Conservation (phyloP, 495 filamentous ascomycete genomes). For the Tuber calosporum region DNA sequence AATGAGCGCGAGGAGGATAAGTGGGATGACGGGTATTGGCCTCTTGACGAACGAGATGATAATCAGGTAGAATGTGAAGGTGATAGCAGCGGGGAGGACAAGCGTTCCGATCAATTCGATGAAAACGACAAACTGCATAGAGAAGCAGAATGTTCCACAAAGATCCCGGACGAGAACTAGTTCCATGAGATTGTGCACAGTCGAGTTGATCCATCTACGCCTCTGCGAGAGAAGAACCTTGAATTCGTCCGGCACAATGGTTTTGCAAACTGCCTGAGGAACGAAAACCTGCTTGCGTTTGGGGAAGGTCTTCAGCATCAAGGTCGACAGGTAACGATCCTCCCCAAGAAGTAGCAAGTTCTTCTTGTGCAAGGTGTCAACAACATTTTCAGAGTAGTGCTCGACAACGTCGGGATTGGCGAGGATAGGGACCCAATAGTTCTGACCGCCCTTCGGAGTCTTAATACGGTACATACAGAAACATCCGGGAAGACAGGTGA, state of each 20-base stretch:
- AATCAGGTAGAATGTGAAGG: constrained; percentile 94
- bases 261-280: constrained; percentile 97
- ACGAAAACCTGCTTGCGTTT: constrained; percentile 99
- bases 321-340: constrained; percentile 91
- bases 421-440: constrained; percentile 98
- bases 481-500: constrained; percentile 96
- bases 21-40: constrained; percentile 84
- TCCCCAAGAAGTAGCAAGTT: constrained; percentile 91
- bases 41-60: constrained; percentile 75
- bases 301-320: constrained; percentile 98
- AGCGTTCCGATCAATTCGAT: constrained; percentile 92
- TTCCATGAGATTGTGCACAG: constrained; percentile 97
- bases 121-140: constrained; percentile 98
- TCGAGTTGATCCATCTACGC: constrained; percentile 98
- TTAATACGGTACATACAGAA: constrained; percentile 99
- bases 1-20: constrained; percentile 84
- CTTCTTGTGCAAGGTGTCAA: constrained; percentile 98
- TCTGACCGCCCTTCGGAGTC: constrained; percentile 93
- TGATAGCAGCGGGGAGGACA: constrained; percentile 89
- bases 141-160: constrained; percentile 99
- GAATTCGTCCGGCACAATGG: constrained; percentile 88
- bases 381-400: constrained; percentile 98
- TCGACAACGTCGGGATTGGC: constrained; percentile 98
- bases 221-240: constrained; percentile 87
- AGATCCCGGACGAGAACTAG: constrained; percentile 90